Conservation (phyloP, 148 eudicot genomes). For the Bassia scoparia region DNA sequence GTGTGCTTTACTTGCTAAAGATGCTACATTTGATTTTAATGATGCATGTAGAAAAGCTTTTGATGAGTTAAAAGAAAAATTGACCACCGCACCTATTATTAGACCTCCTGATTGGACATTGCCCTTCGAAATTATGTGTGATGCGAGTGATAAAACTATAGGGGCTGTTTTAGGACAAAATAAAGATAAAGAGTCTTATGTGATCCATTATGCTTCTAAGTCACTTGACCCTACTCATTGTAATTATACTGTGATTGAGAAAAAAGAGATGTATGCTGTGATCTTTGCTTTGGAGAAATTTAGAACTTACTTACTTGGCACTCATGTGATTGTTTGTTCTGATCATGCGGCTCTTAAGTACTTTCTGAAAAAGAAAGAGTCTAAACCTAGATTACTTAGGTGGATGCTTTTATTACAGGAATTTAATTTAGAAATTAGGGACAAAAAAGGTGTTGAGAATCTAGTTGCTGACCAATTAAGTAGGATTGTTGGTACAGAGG, state of each 20-base stretch:
- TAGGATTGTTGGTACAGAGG: neutral
- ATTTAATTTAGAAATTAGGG: slow-evolving; percentile 13
- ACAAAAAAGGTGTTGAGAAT: slow-evolving; percentile 11
- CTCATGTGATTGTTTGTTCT: no score
- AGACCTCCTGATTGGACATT: neutral
- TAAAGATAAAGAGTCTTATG: neutral
- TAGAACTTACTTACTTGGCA: slow-evolving; percentile 13
- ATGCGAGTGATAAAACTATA: slow-evolving; percentile 13
- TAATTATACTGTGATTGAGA: slow-evolving; percentile 11
- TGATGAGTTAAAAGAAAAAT: slow-evolving; percentile 6
- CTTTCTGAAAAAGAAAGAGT: no score
- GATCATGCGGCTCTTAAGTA: slow-evolving; percentile 19
- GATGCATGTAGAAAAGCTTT: slow-evolving; percentile 16
- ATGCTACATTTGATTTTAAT: slow-evolving; percentile 5
- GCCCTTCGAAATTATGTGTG: slow-evolving; percentile 20
- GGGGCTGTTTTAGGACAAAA: slow-evolving; percentile 12
- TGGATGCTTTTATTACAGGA: no score
- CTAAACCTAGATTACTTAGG: no score
- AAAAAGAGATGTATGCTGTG: slow-evolving; percentile 1
- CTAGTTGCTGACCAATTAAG: slow-evolving; percentile 16
- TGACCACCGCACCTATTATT: slow-evolving; percentile 9
- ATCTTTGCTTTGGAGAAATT: slow-evolving; percentile 18
- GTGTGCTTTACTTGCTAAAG: no score
- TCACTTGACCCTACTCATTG: slow-evolving; percentile 10
- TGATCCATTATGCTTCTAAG: slow-evolving; percentile 19